Conservation (phyloP, 164 flowering plant species). For the Umbellularia californica region DNA sequence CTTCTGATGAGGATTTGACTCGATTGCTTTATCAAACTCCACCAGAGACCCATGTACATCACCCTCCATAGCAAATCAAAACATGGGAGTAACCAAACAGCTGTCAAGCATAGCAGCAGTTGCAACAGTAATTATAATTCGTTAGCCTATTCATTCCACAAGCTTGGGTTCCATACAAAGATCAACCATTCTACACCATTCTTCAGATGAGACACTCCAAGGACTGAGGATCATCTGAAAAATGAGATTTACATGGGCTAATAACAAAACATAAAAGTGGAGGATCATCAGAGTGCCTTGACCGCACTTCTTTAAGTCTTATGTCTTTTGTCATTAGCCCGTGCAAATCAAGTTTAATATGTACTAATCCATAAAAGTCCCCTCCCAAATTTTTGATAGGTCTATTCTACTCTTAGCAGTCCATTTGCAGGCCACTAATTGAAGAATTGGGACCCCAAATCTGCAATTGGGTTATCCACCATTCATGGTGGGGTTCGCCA, state of each 20-base stretch:
- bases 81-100: not conserved
- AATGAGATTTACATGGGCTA: not conserved
- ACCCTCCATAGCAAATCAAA: conserved; percentile 44
- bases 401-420: not conserved
- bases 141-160: not conserved
- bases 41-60: conserved; percentile 73
- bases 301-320: too few species aligned
- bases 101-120: not conserved
- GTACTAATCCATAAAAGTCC: too few species aligned
- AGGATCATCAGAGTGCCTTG: too few species aligned
- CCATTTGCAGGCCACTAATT: not conserved
- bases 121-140: not conserved
- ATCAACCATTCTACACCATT: not conserved
- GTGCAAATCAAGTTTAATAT: too few species aligned
- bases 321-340: not conserved
- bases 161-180: not conserved
- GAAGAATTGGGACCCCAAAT: not conserved
- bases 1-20: conserved; percentile 86
- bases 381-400: not conserved
- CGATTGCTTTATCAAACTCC: conserved; percentile 80
- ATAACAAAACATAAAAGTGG: too few species aligned
- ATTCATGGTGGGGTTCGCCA: not conserved
- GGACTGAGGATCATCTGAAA: too few species aligned
- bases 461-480: not conserved
- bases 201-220: too few species aligned